Percentiles rank a stretch among this genome's conserved stretches.
phyloP scores from a whole-genome alignment of 345 rosid genomes.

The Microthlaspi erraticum region DNA sequence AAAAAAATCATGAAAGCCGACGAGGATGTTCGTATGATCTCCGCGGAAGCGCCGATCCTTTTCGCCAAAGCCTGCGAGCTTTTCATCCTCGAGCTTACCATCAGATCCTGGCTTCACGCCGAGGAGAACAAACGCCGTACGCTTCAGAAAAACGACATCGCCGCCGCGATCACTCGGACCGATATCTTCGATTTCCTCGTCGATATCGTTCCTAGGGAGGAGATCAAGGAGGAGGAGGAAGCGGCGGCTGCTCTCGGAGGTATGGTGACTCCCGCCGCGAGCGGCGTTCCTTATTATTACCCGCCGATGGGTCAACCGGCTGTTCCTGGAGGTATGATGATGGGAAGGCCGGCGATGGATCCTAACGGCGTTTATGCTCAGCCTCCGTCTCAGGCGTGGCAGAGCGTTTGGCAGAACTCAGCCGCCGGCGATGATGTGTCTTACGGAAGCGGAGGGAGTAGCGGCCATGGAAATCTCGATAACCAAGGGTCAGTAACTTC shows the following conservation, averaged over 20 bases:
- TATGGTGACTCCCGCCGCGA: slow-evolving; percentile 66
- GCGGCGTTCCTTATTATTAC: slow-evolving; percentile 86
- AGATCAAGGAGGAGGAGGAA: slow-evolving; percentile 90
- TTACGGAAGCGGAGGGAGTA: slow-evolving; percentile 68
- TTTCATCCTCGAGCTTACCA: slow-evolving; percentile 89
- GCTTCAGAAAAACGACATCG: slow-evolving; percentile 93
- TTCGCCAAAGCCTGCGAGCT: slow-evolving; percentile 98
- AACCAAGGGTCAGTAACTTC: slow-evolving; percentile 49
- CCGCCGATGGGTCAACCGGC: slow-evolving; percentile 87
- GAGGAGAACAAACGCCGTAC: slow-evolving; percentile 96
- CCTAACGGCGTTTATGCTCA: slow-evolving; percentile 75
- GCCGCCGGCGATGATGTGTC: slow-evolving; percentile 64
- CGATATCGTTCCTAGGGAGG: slow-evolving; percentile 93
- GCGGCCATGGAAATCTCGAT: slow-evolving; percentile 75
- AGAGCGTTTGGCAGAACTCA: slow-evolving; percentile 87
- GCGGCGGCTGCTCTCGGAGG: slow-evolving; percentile 64
- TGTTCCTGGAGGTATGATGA: slow-evolving; percentile 85
- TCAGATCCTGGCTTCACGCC: slow-evolving; percentile 96
- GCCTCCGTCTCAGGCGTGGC: slow-evolving; percentile 98
- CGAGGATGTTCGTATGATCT: slow-evolving; percentile 99
- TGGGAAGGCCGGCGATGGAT: slow-evolving; percentile 85
- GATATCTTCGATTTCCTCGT: slow-evolving; percentile 94
- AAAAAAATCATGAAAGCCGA: slow-evolving; percentile 99
- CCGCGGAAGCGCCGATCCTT: slow-evolving; percentile 94
- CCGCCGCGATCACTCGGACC: slow-evolving; percentile 90